Conservation (phyloP, 2,329 filamentous ascomycete species). For the Fusarium sp. region DNA sequence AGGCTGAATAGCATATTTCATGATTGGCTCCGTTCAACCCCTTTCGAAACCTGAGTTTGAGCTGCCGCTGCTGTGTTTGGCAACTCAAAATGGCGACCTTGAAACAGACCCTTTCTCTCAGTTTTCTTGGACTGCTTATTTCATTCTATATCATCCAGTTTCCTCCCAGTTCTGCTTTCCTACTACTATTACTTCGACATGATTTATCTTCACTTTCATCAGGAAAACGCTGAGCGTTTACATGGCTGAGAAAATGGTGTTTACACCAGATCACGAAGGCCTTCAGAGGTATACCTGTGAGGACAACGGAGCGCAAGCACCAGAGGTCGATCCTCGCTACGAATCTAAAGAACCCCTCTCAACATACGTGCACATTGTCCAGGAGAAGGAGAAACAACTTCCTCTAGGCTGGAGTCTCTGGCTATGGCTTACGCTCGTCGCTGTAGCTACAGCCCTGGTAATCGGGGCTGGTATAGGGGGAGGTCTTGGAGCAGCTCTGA, state of each 20-base stretch:
- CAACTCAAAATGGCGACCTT: background rate
- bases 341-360: background rate
- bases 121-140: background rate
- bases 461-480: slow-evolving; percentile 19
- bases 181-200: background rate
- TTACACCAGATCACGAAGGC: slow-evolving; percentile 3
- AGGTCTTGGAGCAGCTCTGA: slow-evolving; percentile 26
- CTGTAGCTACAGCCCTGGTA: slow-evolving; percentile 1
- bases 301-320: slow-evolving; percentile 13
- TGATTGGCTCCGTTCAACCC: background rate
- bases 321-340: background rate
- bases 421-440: slow-evolving; percentile 7
- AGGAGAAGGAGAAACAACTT: background rate
- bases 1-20: background rate
- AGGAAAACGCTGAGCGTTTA: background rate
- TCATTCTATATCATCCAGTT: background rate
- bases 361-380: background rate
- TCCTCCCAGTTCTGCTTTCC: background rate
- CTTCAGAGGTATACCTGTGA: slow-evolving; percentile 7
- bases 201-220: background rate
- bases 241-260: slow-evolving; percentile 1
- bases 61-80: background rate
- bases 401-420: slow-evolving; percentile 13
- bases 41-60: background rate
- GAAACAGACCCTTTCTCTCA: background rate